Conservation (phyloP, 139 green algal genomes). For the Chlamydomonas sp. region DNA sequence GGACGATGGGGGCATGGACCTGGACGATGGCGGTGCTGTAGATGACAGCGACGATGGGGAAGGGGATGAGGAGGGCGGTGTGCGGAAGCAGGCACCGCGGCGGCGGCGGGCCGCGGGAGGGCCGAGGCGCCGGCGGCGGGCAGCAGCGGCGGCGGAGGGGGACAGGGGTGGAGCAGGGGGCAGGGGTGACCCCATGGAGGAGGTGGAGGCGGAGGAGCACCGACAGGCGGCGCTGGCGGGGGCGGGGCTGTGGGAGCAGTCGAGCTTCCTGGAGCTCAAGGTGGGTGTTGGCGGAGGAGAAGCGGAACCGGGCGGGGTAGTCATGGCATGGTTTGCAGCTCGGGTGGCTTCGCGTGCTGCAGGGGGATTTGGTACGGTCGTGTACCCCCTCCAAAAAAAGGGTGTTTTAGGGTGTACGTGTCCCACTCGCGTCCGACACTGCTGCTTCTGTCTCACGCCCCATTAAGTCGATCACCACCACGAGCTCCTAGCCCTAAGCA, state of each 20-base stretch:
- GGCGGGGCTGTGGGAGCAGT: conserved; percentile 20
- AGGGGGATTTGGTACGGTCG: too few species aligned
- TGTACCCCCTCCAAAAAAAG: too few species aligned
- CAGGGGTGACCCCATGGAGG: background rate
- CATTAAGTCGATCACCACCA: background rate
- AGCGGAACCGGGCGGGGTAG: background rate
- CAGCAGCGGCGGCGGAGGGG: background rate
- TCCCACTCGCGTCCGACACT: too few species aligned
- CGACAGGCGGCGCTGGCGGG: conserved; percentile 8
- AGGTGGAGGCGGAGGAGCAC: background rate
- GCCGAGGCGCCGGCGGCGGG: background rate
- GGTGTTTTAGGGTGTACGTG: too few species aligned
- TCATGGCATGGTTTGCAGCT: background rate
- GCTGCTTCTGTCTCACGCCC: too few species aligned
- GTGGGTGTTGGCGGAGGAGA: background rate
- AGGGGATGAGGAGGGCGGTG: too few species aligned
- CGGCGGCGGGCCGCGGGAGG: too few species aligned
- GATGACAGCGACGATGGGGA: too few species aligned
- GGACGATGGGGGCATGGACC: too few species aligned
- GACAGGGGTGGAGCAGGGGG: background rate
- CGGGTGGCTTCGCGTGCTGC: background rate
- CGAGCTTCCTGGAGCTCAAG: background rate
- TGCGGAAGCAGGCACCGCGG: too few species aligned
- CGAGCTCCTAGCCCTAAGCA: background rate
- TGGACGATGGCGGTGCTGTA: too few species aligned